Percentiles rank a stretch among this genome's conserved stretches.
These are phyloP conservation scores for Zostera marina DNA, from an alignment of 116 monocot genomes.

Conservation along the genomic window DNA sequence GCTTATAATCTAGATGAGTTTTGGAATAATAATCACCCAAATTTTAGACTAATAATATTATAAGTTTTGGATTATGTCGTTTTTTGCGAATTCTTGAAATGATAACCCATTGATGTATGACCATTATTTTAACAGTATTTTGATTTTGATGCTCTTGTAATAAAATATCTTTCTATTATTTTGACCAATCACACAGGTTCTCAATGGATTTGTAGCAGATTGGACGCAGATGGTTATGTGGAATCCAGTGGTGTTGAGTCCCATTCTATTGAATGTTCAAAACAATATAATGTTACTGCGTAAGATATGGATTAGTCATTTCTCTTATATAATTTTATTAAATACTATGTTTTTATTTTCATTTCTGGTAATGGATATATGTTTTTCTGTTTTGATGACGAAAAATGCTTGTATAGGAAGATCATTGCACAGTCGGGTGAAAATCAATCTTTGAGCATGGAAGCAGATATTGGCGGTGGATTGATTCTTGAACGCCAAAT, in stretches of 20 bases:
- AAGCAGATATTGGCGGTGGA: slow-evolving; percentile 94
- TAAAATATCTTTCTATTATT: background rate
- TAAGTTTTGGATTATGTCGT: too few species aligned
- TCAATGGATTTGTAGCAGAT: slow-evolving; percentile 82
- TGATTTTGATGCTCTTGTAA: background rate
- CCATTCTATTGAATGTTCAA: slow-evolving; percentile 78
- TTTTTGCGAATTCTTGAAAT: too few species aligned
- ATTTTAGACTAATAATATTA: too few species aligned
- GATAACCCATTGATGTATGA: too few species aligned
- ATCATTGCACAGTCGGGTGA: slow-evolving; percentile 61
- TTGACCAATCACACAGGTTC: slow-evolving; percentile 23
- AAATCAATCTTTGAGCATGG: slow-evolving; percentile 51
- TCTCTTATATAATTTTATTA: background rate
- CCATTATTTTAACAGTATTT: too few species aligned
- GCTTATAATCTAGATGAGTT: too few species aligned
- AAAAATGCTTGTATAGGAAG: slow-evolving; percentile 21
- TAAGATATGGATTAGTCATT: slow-evolving; percentile 8
- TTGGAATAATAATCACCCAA: too few species aligned
- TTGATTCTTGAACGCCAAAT: slow-evolving; percentile 64
- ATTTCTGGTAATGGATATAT: too few species aligned
- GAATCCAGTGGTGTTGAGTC: slow-evolving; percentile 88
- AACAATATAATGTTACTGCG: slow-evolving; percentile 55
- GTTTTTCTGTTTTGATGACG: too few species aligned
- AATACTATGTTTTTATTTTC: background rate
- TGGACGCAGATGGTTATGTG: slow-evolving; percentile 79